Percentiles rank a stretch among this genome's conserved stretches.
Conservation (phyloP, 129 eudicot species). For the Tagetes erecta region DNA sequence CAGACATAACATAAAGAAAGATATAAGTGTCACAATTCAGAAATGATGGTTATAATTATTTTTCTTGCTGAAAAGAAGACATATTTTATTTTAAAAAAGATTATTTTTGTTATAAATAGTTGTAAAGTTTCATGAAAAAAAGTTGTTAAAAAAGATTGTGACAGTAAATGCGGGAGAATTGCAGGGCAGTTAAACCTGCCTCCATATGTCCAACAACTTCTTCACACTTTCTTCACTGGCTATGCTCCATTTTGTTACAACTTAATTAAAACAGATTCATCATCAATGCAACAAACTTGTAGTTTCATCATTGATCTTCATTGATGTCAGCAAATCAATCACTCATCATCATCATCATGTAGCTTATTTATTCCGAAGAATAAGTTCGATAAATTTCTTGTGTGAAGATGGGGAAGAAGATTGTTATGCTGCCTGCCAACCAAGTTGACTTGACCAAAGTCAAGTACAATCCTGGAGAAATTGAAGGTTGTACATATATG, state of each 20-base stretch:
- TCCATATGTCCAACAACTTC: slow-evolving; percentile 25
- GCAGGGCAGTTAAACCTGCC: slow-evolving; percentile 34
- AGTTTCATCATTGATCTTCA: neutral
- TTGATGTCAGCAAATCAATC: slow-evolving; percentile 7
- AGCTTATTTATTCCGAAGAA: slow-evolving; percentile 1
- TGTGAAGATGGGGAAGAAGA: slow-evolving; percentile 64
- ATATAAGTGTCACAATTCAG: no score
- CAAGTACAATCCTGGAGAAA: slow-evolving; percentile 50
- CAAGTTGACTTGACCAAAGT: slow-evolving; percentile 52
- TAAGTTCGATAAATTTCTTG: neutral
- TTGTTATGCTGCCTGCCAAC: slow-evolving; percentile 60
- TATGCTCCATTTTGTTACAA: neutral
- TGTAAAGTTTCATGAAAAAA: no score
- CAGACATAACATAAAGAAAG: no score
- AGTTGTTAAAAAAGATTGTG: neutral
- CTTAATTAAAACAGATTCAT: slow-evolving; percentile 7
- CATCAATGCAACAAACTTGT: slow-evolving; percentile 32
- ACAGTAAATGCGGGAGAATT: slow-evolving; percentile 7
- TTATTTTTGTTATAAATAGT: no score
- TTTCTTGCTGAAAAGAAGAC: no score
- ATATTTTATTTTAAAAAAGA: no score
- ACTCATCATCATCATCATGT: neutral
- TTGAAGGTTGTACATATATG: slow-evolving; percentile 37
- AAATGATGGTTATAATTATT: no score
- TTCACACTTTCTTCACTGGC: slow-evolving; percentile 35